Evolutionary conservation across 2,329 filamentous ascomycete species (phyloP).

Genomic region (Sodiomyces alkalinus): DNA sequence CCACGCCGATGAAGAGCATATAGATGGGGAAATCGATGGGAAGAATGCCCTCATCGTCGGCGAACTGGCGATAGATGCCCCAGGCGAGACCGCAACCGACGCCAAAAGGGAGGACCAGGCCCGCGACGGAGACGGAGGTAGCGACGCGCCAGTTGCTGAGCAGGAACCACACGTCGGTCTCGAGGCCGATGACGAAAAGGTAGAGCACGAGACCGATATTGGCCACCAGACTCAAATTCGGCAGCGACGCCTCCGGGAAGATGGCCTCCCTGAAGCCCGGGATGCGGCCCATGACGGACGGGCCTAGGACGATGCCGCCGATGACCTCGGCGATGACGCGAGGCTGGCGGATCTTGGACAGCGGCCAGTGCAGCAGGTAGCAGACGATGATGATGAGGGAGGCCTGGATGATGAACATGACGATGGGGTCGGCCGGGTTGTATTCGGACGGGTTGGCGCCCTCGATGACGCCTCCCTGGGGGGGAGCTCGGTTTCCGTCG

Average conservation of each 20-base stretch:
- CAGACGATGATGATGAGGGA: conserved; percentile 32
- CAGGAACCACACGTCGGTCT: conserved; percentile 69
- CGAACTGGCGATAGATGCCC: conserved; percentile 65
- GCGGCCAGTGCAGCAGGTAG: conserved; percentile 50
- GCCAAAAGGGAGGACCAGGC: conserved; percentile 72
- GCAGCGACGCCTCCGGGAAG: conserved; percentile 62
- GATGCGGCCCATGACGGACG: conserved; percentile 76
- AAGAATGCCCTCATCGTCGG: conserved; percentile 21
- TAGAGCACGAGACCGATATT: conserved; percentile 76
- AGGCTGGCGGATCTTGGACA: conserved; percentile 63
- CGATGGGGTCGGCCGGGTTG: conserved; percentile 56
- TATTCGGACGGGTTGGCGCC: conserved; percentile 53
- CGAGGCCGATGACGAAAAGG: conserved; percentile 74
- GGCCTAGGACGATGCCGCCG: conserved; percentile 67
- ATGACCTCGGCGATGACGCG: conserved; percentile 75
- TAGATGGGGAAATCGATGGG: conserved; percentile 38
- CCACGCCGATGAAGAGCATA: conserved; percentile 71
- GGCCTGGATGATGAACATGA: conserved; percentile 58
- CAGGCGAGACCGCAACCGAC: conserved; percentile 67
- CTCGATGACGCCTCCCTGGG: conserved; percentile 51
- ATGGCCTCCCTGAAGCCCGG: conserved; percentile 63
- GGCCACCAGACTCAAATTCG: conserved; percentile 60
- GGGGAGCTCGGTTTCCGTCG: conserved; percentile 8
- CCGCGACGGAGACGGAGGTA: conserved; percentile 59
- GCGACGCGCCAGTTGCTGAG: conserved; percentile 69